Evolutionary conservation across 371 early-diverging fungal genomes (phyloP).

Genomic region (Mucor mucedo): DNA sequence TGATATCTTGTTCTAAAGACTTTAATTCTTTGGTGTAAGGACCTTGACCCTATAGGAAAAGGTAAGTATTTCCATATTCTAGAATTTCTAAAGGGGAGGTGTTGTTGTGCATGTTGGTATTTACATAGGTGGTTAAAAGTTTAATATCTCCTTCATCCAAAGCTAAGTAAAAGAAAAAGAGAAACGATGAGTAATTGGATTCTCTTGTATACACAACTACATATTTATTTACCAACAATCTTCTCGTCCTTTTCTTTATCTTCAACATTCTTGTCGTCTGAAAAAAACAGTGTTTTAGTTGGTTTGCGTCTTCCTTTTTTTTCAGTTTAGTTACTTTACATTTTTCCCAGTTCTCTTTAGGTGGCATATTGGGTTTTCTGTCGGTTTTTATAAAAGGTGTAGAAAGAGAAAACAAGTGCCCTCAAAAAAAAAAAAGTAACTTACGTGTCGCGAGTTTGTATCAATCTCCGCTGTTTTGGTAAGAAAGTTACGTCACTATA

Average conservation of each 20-base stretch:
- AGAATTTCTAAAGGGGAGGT: not conserved
- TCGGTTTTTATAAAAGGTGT: conserved; percentile 7
- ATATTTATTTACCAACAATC: conserved; percentile 78
- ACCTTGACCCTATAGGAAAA: conserved; percentile 87
- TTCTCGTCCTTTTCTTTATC: conserved; percentile 81
- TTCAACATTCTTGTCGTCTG: conserved; percentile 83
- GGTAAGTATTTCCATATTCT: not conserved
- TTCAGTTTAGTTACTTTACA: conserved; percentile 58
- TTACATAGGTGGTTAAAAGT: conserved; percentile 89
- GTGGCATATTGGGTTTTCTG: conserved; percentile 22
- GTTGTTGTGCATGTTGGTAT: not conserved
- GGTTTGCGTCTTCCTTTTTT: not conserved
- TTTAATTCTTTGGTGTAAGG: conserved; percentile 95
- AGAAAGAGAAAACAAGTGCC: conserved; percentile 2
- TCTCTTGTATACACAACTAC: not conserved
- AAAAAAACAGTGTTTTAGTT: not conserved
- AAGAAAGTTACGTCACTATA: conserved; percentile 12
- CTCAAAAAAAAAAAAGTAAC: conserved; percentile 13
- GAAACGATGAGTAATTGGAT: not conserved
- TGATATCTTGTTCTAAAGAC: conserved; percentile 89
- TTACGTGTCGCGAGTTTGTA: conserved; percentile 22
- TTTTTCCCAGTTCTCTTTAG: conserved; percentile 90
- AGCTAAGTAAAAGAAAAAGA: conserved; percentile 45
- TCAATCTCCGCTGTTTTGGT: conserved; percentile 9
- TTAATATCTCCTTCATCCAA: conserved; percentile 98